Conservation (phyloP, 1,284 basidiomycete genomes). For the Cryptococcus wingfieldii region DNA sequence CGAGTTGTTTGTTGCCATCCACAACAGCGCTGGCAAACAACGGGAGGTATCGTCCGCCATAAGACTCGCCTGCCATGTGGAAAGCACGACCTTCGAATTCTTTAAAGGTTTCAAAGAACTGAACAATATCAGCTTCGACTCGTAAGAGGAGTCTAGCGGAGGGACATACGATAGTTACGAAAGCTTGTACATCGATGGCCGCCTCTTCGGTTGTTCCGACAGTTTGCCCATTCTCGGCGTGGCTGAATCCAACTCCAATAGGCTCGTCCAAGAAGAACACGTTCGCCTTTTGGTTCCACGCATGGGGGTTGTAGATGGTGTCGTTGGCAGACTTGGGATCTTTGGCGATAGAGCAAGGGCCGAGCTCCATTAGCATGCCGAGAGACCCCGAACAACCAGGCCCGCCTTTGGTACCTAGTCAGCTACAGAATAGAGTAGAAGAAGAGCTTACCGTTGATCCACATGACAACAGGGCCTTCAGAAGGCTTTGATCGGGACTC, state of each 20-base stretch:
- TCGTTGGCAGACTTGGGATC: slow-evolving; percentile 42
- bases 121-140: not conserved
- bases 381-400: slow-evolving; percentile 51
- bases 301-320: slow-evolving; percentile 50
- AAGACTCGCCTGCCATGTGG: slow-evolving; percentile 63
- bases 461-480: slow-evolving; percentile 51
- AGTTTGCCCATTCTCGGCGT: slow-evolving; percentile 61
- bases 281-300: slow-evolving; percentile 53
- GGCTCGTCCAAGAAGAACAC: slow-evolving; percentile 48
- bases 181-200: slow-evolving; percentile 65
- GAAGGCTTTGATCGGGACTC: slow-evolving; percentile 66
- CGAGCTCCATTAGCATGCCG: slow-evolving; percentile 54
- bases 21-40: slow-evolving; percentile 73
- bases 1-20: slow-evolving; percentile 66
- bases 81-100: slow-evolving; percentile 62
- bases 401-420: slow-evolving; percentile 23
- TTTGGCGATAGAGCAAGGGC: slow-evolving; percentile 47
- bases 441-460: slow-evolving; percentile 45
- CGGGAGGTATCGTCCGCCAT: slow-evolving; percentile 67
- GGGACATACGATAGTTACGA: slow-evolving; percentile 56
- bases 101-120: slow-evolving; percentile 67
- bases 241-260: slow-evolving; percentile 64
- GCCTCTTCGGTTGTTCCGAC: slow-evolving; percentile 66
- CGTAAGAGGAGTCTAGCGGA: not conserved
- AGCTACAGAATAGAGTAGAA: not conserved